These are phyloP conservation scores for Hyphopichia wangnamkhiaoensis DNA, from an alignment of 1,139 yeast genomes.

Conservation along the genomic window DNA sequence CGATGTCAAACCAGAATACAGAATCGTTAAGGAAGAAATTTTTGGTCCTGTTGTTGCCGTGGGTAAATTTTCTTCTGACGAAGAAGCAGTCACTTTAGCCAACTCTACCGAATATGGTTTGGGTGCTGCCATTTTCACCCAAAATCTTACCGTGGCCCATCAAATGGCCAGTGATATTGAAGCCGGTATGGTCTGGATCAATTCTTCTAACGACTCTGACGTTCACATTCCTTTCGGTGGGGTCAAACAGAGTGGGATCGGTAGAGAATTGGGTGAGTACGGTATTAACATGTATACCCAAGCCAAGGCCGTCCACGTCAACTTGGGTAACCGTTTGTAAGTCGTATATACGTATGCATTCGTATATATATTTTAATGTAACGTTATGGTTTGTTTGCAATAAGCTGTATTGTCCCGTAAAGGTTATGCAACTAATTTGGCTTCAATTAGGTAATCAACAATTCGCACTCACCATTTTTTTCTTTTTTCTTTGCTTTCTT, in stretches of 20 bases:
- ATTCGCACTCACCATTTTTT: no score
- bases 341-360: background rate
- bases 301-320: slow-evolving; percentile 77
- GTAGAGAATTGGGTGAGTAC: slow-evolving; percentile 84
- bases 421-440: no score
- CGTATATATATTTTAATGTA: background rate
- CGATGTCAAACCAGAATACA: slow-evolving; percentile 53
- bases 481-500: no score
- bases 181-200: slow-evolving; percentile 61
- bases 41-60: slow-evolving; percentile 62
- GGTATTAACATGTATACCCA: slow-evolving; percentile 78
- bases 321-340: slow-evolving; percentile 42
- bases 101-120: slow-evolving; percentile 57
- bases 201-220: slow-evolving; percentile 77
- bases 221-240: slow-evolving; percentile 79
- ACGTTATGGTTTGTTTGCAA: no score
- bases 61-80: slow-evolving; percentile 53
- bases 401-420: no score
- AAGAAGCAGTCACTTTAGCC: slow-evolving; percentile 52
- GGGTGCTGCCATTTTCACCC: slow-evolving; percentile 80
- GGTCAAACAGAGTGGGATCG: slow-evolving; percentile 78
- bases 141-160: slow-evolving; percentile 48
- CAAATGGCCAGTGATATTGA: slow-evolving; percentile 44
- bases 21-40: slow-evolving; percentile 58
- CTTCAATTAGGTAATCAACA: no score